A percentile compares a stretch with the other conserved stretches of the same genome.
Evolutionary conservation across 2,329 filamentous ascomycete species (phyloP).

Genomic region (Fusarium sp.): DNA sequence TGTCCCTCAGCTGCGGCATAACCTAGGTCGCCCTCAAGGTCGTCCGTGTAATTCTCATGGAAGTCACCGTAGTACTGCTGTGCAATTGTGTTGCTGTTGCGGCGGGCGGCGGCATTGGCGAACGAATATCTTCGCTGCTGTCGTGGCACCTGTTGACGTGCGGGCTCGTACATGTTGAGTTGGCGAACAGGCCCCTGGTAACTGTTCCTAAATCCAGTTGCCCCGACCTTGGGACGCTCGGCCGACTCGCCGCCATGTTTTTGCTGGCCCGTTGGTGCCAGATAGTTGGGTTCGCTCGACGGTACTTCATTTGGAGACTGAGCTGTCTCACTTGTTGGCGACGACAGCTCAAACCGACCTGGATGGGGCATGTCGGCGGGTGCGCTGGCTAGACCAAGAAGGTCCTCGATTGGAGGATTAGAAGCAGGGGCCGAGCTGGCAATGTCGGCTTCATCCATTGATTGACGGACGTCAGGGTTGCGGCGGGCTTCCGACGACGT

Average conservation of each 20-base stretch:
- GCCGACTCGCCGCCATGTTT: slow-evolving; percentile 28
- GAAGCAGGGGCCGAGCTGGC: slow-evolving; percentile 51
- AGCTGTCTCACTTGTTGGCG: slow-evolving; percentile 55
- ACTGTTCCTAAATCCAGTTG: slow-evolving; percentile 47
- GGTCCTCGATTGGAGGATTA: slow-evolving; percentile 64
- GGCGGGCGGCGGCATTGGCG: slow-evolving; percentile 59
- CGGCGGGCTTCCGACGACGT: slow-evolving; percentile 87
- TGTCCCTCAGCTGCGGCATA: slow-evolving; percentile 94
- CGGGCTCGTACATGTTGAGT: slow-evolving; percentile 58
- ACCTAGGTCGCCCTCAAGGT: slow-evolving; percentile 90
- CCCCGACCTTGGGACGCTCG: slow-evolving; percentile 39
- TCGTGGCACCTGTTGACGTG: slow-evolving; percentile 51
- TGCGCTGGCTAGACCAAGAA: slow-evolving; percentile 73
- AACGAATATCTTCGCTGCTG: slow-evolving; percentile 67
- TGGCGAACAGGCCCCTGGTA: slow-evolving; percentile 56
- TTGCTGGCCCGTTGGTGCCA: slow-evolving; percentile 30
- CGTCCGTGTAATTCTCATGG: slow-evolving; percentile 74
- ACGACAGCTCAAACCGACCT: slow-evolving; percentile 76
- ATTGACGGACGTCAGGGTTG: slow-evolving; percentile 61
- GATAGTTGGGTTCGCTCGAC: slow-evolving; percentile 37
- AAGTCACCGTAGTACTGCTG: slow-evolving; percentile 64
- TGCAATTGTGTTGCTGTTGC: slow-evolving; percentile 62
- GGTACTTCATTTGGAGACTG: slow-evolving; percentile 53
- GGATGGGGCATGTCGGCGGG: slow-evolving; percentile 76
- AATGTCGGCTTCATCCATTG: slow-evolving; percentile 90